Evolutionary conservation across 305 asterid genomes (phyloP).

Genomic region (Fraxinus nigra): DNA sequence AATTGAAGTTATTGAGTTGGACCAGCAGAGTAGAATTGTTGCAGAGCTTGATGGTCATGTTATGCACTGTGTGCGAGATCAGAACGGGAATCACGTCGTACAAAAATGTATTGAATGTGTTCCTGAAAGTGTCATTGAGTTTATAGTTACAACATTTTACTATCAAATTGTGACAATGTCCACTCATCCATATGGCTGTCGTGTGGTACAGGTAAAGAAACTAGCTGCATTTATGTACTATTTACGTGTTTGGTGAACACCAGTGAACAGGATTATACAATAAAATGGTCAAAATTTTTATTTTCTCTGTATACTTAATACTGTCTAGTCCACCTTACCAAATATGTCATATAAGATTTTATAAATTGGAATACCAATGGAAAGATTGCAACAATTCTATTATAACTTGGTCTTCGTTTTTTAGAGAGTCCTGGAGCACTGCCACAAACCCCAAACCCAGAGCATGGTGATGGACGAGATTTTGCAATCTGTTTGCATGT

Average conservation of each 20-base stretch:
- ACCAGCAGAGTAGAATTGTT: constrained; percentile 69
- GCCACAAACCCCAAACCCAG: constrained; percentile 51
- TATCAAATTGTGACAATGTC: constrained; percentile 70
- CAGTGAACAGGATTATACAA: not conserved
- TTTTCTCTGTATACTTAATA: not conserved
- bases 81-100: constrained; percentile 80
- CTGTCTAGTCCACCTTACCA: not conserved
- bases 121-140: constrained; percentile 59
- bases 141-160: constrained; percentile 55
- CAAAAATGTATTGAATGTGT: constrained; percentile 79
- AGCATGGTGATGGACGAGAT: constrained; percentile 61
- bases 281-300: not conserved
- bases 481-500: constrained; percentile 54
- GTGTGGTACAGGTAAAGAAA: constrained; percentile 70
- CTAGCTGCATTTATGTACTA: constrained; percentile 4
- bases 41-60: constrained; percentile 75
- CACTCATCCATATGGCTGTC: constrained; percentile 83
- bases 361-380: not conserved
- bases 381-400: constrained; percentile 18
- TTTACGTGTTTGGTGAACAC: not conserved
- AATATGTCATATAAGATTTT: not conserved
- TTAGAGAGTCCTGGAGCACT: constrained; percentile 75
- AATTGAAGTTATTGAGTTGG: constrained; percentile 64
- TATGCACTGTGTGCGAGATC: constrained; percentile 78
- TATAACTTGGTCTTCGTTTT: constrained; percentile 16